Evolutionary conservation across 371 early-diverging fungal species (phyloP), one percentile per base, ranked within the genome.

Genomic region (Mortierella sp.): DNA sequence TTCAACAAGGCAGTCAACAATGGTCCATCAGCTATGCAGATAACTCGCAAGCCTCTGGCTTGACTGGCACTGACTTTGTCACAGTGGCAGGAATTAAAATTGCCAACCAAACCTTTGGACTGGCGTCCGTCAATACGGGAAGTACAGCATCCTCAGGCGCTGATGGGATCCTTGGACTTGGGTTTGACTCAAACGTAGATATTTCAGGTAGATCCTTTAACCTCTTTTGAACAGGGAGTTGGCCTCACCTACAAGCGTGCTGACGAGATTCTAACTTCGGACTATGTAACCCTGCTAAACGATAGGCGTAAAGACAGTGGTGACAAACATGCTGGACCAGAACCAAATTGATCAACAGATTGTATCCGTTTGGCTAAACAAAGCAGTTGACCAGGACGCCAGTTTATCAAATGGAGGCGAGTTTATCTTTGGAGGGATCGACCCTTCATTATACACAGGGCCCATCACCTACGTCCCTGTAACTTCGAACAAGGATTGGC

Each of bases 331-430:
- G 81, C 18, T 80, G 8, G 32, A 18, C 8, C 75, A 80, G 52
- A 54, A 60, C 24, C 81, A 70, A 30, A 75, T 80, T 3, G 81
- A 80, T 26, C 62, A 75, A 18, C 59, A 51, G 1, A 66, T 75
- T 22, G 81, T 80, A 24, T 80, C 81, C 4, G 81, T 80, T 2
- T 80, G 76, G 75, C 57, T 80, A 30, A 80, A 80, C 49, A 80
- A 80, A 51, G 81, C 81, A 6, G 45, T 55, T 11, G 49, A 75
- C 16, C 81, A 80, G 67, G 81, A 75, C 55, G 32, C 55, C 4
- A 57, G 39, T 26, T 55, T 75, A 20, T 69, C 81, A 9, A 54
- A 72, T 9, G 81, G 81, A 2, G 81, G 81, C 26, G n/a, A 66
- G 14, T 80, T 80, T 51, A 80, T 80, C 16, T 75, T 80, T 63